phyloP scores from a whole-genome alignment of 768 basidiomycete species.

The Erythrobasidium yunnanense region DNA sequence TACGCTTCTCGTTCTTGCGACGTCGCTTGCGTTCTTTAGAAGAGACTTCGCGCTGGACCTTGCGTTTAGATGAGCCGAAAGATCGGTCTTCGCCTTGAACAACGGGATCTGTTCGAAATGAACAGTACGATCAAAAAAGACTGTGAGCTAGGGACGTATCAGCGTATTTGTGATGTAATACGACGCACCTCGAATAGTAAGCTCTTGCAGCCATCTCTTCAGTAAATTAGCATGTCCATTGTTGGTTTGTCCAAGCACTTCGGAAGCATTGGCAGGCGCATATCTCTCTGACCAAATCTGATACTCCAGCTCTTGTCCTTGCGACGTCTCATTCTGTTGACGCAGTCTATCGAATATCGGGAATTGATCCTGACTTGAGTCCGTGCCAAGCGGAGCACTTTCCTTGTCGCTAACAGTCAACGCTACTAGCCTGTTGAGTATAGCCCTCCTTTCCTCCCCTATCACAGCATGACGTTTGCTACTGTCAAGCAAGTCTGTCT shows the following conservation, averaged over 20 bases:
- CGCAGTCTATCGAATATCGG: neutral
- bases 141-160: no score
- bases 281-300: slow-evolving; percentile 64
- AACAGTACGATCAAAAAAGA: neutral
- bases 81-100: neutral
- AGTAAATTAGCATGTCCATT: slow-evolving; percentile 59
- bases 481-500: neutral
- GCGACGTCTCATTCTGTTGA: neutral
- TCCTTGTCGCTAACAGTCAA: neutral
- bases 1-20: slow-evolving; percentile 13
- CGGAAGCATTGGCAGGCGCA: slow-evolving; percentile 59
- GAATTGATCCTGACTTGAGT: neutral
- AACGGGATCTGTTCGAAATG: neutral
- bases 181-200: neutral
- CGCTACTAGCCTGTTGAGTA: neutral
- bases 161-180: neutral
- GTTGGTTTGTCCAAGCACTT: slow-evolving; percentile 61
- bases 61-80: neutral
- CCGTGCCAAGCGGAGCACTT: neutral
- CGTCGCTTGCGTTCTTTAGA: slow-evolving; percentile 23
- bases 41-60: slow-evolving; percentile 24
- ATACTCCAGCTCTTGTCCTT: neutral
- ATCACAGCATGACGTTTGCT: neutral
- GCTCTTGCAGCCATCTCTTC: slow-evolving; percentile 59
- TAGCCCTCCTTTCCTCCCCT: neutral